Evolutionary conservation across 2,329 filamentous ascomycete genomes (phyloP), one percentile per base, ranked within the genome.

Genomic region (Elsinoe fawcettii): DNA sequence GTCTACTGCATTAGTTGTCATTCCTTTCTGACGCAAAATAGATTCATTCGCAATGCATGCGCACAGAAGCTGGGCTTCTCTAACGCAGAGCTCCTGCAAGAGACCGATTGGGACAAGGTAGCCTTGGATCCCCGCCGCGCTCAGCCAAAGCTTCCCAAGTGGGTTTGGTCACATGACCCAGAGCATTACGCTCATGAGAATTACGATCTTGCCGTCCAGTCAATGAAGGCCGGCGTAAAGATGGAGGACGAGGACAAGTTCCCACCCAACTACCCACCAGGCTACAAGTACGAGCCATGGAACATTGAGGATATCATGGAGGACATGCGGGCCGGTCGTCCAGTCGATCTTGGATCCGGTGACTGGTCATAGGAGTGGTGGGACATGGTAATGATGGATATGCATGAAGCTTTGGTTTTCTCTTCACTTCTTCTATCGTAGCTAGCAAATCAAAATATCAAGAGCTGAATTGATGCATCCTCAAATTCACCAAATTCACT

Each of bases 61-160:
- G 73, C 74, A 1, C 76, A 78, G 58, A 77, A 77, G 58, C 70
- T 77, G 34, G 72, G 73, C 41, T 76, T 76, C 67, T 70, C 71
- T 60, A 75, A 77, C 63, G 68, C 74, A 23, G 73, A 76, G 63
- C 70, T 76, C 7, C 69, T 76, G 1, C 74, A 77, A 63, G 71
- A 75, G 57, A 77, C 74, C 9, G 72, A 77, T 62, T 77, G 74
- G 75, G 69, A 72, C 58, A 75, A 76, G 60, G 74, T 77, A 58
- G 73, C 75, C 63, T 65, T 74, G 1, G 71, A 76, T 60, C 74
- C 73, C 0, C 69, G 72, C 37, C 67, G 70, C 6, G 74, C 73
- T 12, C 71, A 72, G 16, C 73, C 73, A 34, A 74, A 75, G 62
- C 69, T 73, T 1, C 74, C 74, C 2, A 73, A 72, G 59, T 77